Evolutionary conservation across 2,329 filamentous ascomycete genomes (phyloP), one percentile per base, ranked within the genome.

Genomic region (Diplodia seriata): DNA sequence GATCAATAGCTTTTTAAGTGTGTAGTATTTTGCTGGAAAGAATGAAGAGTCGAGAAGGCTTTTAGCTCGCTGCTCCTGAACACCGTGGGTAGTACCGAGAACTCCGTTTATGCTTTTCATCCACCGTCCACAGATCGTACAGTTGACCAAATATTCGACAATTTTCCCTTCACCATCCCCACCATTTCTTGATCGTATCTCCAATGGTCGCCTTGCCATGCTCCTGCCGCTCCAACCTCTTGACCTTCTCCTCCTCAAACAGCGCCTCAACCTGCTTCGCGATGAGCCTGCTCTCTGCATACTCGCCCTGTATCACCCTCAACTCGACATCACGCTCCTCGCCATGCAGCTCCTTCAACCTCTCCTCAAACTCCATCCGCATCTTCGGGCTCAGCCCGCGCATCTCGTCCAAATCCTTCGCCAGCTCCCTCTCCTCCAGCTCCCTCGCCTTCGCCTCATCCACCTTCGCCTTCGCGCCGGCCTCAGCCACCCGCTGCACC

Each of bases 141-240:
- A 26, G 33, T 33, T 26, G n/a, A 40, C 11, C 18, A 3, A 7
- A 18, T 5, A 29, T 26, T 49, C 8, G 29, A 55, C 18, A 26
- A 57, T 38, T 20, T 15, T 47, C 14, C 59, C 38, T 57, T 26
- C 33, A 57, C 54, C 54, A 67, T 14, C 67, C 67, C 67, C 67
- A 68, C 61, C 38, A 53, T 15, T 53, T 73, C 66, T 80, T 80
- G 29, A 80, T 76, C 3, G 71, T 76, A 70, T 79, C 78, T 11
- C 78, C 78, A 65, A 80, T 71, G 0, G 77, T 79, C 4, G 76
- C 74, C 66, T 77, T 75, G 0, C 78, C 78, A 71, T 76, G 66
- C 75, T 36, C 3, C 31, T 55, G 64, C 20, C 56, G 72, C 73
- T 43, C 56, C 49, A 55, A 49, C 23, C 55, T 73, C 51, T 47